These are phyloP conservation scores for Acephala macrosclerotiorum DNA, from an alignment of 2,329 filamentous ascomycete genomes.

Conservation along the genomic window DNA sequence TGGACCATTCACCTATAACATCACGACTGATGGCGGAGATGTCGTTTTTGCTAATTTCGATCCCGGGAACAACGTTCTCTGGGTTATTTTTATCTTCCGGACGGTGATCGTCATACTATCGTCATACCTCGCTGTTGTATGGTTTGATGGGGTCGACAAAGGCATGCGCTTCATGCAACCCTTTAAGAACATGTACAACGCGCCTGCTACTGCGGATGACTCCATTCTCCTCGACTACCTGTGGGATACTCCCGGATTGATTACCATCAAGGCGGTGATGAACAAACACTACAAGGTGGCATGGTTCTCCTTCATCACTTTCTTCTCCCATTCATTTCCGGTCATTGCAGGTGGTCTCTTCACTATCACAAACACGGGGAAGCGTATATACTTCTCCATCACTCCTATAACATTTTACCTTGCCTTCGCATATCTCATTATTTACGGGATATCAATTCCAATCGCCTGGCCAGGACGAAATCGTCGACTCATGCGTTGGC, in stretches of 20 bases:
- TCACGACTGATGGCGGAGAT: not conserved
- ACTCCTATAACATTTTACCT: not conserved
- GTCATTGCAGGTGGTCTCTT: not conserved
- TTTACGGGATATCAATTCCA: not conserved
- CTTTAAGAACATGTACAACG: not conserved
- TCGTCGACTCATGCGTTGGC: not conserved
- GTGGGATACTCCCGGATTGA: not conserved
- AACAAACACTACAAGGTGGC: not conserved
- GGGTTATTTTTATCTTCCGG: not conserved
- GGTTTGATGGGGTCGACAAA: not conserved
- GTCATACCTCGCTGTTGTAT: not conserved
- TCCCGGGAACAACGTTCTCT: not conserved
- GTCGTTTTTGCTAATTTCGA: not conserved
- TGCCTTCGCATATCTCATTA: not conserved
- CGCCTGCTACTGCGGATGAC: not conserved
- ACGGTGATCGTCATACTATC: not conserved
- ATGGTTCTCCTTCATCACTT: not conserved
- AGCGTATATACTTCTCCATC: not conserved
- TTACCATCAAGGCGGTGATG: not conserved
- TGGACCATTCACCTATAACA: not conserved
- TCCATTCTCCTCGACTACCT: not conserved
- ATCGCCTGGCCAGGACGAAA: not conserved
- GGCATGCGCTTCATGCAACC: not conserved
- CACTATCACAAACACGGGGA: slow-evolving; percentile 1
- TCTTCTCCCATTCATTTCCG: not conserved